These are phyloP conservation scores for Chaetomium strumarium DNA, from an alignment of 2,329 filamentous ascomycete genomes.

Conservation along the genomic window DNA sequence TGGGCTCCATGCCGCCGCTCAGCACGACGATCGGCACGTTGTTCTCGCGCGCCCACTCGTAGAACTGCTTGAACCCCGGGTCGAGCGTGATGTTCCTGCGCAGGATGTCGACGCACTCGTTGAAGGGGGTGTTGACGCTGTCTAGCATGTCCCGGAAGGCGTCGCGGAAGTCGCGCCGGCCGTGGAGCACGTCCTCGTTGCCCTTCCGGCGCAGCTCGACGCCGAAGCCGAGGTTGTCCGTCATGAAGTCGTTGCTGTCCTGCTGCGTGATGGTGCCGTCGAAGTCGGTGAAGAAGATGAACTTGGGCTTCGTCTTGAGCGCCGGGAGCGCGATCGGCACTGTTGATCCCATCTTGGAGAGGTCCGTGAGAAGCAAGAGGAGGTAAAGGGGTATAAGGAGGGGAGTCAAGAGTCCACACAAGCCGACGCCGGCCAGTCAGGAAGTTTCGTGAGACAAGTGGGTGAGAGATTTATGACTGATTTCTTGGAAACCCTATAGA, in stretches of 20 bases:
- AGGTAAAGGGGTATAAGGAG: not conserved
- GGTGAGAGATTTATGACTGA: too few relatives aligned
- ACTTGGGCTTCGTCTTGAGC: constrained; percentile 66
- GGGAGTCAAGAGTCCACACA: not conserved
- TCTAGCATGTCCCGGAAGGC: constrained; percentile 90
- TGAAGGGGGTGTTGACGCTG: constrained; percentile 72
- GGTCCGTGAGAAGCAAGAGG: not conserved
- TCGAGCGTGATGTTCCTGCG: constrained; percentile 82
- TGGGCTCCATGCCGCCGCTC: constrained; percentile 85
- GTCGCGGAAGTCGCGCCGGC: constrained; percentile 69
- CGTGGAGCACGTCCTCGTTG: constrained; percentile 71
- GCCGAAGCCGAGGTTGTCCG: constrained; percentile 88
- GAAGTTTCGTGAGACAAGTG: too few relatives aligned
- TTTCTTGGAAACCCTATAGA: too few relatives aligned
- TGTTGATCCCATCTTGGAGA: constrained; percentile 37
- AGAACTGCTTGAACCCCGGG: constrained; percentile 82
- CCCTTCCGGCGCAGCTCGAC: constrained; percentile 60
- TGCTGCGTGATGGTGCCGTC: constrained; percentile 86
- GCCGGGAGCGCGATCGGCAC: constrained; percentile 44
- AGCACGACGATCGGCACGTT: constrained; percentile 91
- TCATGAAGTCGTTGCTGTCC: constrained; percentile 66
- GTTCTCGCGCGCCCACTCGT: constrained; percentile 70
- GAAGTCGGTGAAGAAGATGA: constrained; percentile 99
- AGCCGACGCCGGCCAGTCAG: too few relatives aligned
- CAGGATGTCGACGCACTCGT: constrained; percentile 73